These are phyloP conservation scores for Paramecium pentaurelia DNA, from an alignment of 73 alveolate genomes.

Conservation along the genomic window DNA sequence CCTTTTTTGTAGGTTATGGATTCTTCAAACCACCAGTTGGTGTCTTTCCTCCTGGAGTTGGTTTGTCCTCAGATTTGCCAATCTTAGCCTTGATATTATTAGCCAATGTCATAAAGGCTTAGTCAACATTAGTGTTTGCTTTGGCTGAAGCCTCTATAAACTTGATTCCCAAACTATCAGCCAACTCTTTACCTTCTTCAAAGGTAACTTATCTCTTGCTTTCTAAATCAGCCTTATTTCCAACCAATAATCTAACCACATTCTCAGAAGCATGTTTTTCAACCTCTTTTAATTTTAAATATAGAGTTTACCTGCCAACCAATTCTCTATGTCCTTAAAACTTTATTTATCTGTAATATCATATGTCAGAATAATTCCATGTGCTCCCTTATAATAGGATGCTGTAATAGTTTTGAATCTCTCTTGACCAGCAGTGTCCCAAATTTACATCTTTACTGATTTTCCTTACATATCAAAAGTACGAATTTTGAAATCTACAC, in stretches of 20 bases:
- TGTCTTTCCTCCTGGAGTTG: conserved; percentile 49
- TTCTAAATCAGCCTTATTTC: conserved; percentile 80
- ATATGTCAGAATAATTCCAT: conserved; percentile 79
- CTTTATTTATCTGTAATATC: conserved; percentile 70
- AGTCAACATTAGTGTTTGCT: conserved; percentile 53
- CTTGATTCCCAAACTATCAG: conserved; percentile 75
- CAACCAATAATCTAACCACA: conserved; percentile 71
- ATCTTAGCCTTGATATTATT: conserved; percentile 60
- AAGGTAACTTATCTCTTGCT: conserved; percentile 73
- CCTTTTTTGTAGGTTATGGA: neutral
- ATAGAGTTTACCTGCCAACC: conserved; percentile 66
- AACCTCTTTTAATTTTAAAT: conserved; percentile 27
- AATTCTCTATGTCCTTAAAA: conserved; percentile 72
- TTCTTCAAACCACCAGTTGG: conserved; percentile 22
- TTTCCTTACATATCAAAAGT: conserved; percentile 65
- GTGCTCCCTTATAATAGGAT: conserved; percentile 81
- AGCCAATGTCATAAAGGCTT: conserved; percentile 61
- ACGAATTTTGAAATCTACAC: conserved; percentile 73
- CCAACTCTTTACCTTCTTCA: conserved; percentile 74
- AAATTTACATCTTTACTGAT: conserved; percentile 60
- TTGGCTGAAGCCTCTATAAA: conserved; percentile 70
- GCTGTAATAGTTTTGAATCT: conserved; percentile 76
- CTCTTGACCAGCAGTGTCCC: conserved; percentile 72
- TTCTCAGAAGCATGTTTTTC: conserved; percentile 63
- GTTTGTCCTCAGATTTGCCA: conserved; percentile 44